Evolutionary conservation across 1,284 basidiomycete species (phyloP).

Genomic region (Cyathus olla): DNA sequence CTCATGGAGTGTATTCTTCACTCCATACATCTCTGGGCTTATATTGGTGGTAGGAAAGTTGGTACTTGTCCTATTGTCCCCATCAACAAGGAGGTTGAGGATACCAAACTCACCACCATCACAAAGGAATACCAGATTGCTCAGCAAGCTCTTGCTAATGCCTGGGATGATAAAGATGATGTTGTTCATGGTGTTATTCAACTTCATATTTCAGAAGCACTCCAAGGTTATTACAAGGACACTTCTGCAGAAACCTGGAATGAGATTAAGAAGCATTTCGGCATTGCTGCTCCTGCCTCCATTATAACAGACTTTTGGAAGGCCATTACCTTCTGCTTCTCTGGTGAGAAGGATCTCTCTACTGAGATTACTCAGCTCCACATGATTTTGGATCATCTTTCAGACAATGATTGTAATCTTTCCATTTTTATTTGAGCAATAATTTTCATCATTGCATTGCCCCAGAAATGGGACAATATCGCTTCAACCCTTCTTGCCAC

Average conservation of each 20-base stretch:
- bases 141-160: no score
- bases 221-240: neutral
- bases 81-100: neutral
- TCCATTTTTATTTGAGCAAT: neutral
- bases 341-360: neutral
- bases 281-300: neutral
- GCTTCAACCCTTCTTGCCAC: neutral
- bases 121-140: no score
- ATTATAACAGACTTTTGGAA: neutral
- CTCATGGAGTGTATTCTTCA: neutral
- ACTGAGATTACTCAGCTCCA: neutral
- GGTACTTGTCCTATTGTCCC: neutral
- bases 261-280: neutral
- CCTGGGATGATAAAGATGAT: neutral
- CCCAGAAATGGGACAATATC: slow-evolving; percentile 1
- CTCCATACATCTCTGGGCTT: neutral
- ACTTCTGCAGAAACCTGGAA: neutral
- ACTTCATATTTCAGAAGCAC: neutral
- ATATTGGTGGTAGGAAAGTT: neutral
- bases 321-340: no score
- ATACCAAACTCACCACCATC: neutral
- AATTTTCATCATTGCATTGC: slow-evolving; percentile 1
- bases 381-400: neutral
- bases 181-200: neutral
- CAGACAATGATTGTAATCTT: neutral